phyloP scores from a whole-genome alignment of 1,284 basidiomycete species.

The Moesziomyces parantarcticus region DNA sequence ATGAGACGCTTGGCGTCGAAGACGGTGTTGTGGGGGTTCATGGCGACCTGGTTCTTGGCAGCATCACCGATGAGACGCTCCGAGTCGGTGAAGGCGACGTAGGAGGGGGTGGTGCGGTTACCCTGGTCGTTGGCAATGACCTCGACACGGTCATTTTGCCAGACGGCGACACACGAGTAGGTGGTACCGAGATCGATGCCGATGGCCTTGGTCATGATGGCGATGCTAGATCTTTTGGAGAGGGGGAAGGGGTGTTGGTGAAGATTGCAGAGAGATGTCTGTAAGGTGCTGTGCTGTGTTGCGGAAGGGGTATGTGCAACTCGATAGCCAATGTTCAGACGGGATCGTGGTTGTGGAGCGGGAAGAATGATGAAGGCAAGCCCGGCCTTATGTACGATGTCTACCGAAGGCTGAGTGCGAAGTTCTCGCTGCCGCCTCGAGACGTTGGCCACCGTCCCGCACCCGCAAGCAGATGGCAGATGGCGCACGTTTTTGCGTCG shows the following conservation, averaged over 20 bases:
- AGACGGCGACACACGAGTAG: slow-evolving; percentile 79
- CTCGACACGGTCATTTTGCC: slow-evolving; percentile 98
- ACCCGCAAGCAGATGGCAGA: slow-evolving; percentile 1
- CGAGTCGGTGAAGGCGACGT: slow-evolving; percentile 73
- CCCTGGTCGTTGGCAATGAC: slow-evolving; percentile 93
- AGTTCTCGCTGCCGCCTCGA: background rate
- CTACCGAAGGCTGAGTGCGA: background rate
- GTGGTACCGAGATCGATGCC: slow-evolving; percentile 90
- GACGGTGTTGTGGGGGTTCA: slow-evolving; percentile 71
- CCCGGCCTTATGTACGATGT: slow-evolving; percentile 34
- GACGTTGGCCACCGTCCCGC: slow-evolving; percentile 1
- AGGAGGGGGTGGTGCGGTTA: slow-evolving; percentile 90
- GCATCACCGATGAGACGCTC: slow-evolving; percentile 96
- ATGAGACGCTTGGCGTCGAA: slow-evolving; percentile 92
- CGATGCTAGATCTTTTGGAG: slow-evolving; percentile 19
- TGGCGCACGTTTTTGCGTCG: slow-evolving; percentile 24
- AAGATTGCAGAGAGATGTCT: slow-evolving; percentile 17
- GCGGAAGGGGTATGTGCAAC: slow-evolving; percentile 50
- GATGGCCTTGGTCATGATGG: slow-evolving; percentile 77
- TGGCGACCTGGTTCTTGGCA: slow-evolving; percentile 88
- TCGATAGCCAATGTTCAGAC: slow-evolving; percentile 23
- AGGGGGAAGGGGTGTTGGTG: slow-evolving; percentile 1
- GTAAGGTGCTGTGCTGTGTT: slow-evolving; percentile 17
- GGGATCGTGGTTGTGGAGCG: slow-evolving; percentile 8
- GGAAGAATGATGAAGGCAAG: background rate